Evolutionary conservation across 2,329 filamentous ascomycete species (phyloP).

Genomic region (Emmonsiellopsis sp.): DNA sequence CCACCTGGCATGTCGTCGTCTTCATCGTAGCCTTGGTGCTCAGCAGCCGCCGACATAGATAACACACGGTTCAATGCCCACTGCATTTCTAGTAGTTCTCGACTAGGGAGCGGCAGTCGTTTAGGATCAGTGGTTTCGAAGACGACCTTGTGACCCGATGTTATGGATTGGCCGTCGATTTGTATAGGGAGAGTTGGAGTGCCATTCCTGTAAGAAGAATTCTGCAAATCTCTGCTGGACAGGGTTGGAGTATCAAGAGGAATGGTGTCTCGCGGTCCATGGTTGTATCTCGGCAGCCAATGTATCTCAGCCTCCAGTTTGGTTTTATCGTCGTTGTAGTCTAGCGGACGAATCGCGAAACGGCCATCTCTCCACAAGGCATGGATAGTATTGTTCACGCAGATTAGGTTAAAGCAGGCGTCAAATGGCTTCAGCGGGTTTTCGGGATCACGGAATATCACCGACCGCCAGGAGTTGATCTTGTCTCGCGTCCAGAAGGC

Average conservation of each 20-base stretch:
- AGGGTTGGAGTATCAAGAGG: not conserved
- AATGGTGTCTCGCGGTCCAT: not conserved
- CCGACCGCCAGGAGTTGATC: not conserved
- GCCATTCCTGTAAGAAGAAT: not conserved
- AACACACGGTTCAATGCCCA: conserved; percentile 1
- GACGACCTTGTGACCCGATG: not conserved
- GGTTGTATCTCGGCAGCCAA: not conserved
- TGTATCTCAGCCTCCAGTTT: not conserved
- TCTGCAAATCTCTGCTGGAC: not conserved
- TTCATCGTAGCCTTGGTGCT: not conserved
- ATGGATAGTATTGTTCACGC: not conserved
- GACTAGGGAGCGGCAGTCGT: not conserved
- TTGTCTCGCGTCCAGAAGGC: not conserved
- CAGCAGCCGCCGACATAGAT: not conserved
- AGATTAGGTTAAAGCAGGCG: not conserved
- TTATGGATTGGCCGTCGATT: not conserved
- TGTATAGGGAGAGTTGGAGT: not conserved
- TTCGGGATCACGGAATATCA: not conserved
- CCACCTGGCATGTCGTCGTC: not conserved
- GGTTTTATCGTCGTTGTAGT: not conserved
- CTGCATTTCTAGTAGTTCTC: conserved; percentile 1
- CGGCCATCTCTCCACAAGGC: not conserved
- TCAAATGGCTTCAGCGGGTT: not conserved
- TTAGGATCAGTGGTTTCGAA: conserved; percentile 2
- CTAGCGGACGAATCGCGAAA: conserved; percentile 1